Percentiles rank a stretch among this genome's conserved stretches.
Evolutionary conservation across 495 filamentous ascomycete species (phyloP).

Genomic region (Penicillium egyptiacum): DNA sequence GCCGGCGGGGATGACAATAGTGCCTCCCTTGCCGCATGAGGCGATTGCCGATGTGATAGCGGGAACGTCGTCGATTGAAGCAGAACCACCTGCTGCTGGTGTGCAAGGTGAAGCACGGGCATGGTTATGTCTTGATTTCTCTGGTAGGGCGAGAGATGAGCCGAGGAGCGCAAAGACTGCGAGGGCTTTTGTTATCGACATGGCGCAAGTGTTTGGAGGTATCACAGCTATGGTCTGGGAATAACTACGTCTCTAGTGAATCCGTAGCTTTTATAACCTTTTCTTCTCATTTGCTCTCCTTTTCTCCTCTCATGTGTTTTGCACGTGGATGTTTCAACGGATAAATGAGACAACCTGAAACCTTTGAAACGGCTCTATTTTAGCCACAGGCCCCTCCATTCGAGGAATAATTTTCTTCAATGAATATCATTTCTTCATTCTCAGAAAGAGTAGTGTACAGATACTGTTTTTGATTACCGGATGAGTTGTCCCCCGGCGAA

Average conservation of each 20-base stretch:
- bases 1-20: slow-evolving; percentile 43
- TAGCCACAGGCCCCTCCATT: slow-evolving; percentile 9
- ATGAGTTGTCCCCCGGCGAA: neutral
- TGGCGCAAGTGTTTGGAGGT: neutral
- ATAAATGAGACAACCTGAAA: neutral
- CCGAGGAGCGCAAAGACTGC: slow-evolving; percentile 6
- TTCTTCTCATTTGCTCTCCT: neutral
- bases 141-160: slow-evolving; percentile 6
- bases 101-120: slow-evolving; percentile 35
- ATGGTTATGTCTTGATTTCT: slow-evolving; percentile 9
- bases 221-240: neutral
- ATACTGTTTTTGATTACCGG: neutral
- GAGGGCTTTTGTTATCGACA: slow-evolving; percentile 3
- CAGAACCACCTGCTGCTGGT: slow-evolving; percentile 32
- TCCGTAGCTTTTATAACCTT: neutral
- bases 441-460: neutral
- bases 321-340: neutral
- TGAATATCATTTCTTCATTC: slow-evolving; percentile 2
- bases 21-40: slow-evolving; percentile 42
- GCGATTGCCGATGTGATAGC: slow-evolving; percentile 38
- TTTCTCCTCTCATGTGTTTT: neutral
- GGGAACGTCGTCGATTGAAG: slow-evolving; percentile 39
- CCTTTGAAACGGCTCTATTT: slow-evolving; percentile 2
- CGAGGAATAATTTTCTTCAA: slow-evolving; percentile 16
- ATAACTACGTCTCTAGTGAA: neutral